Evolutionary conservation across 2,329 filamentous ascomycete species (phyloP).

Genomic region (Penicillium sp.): DNA sequence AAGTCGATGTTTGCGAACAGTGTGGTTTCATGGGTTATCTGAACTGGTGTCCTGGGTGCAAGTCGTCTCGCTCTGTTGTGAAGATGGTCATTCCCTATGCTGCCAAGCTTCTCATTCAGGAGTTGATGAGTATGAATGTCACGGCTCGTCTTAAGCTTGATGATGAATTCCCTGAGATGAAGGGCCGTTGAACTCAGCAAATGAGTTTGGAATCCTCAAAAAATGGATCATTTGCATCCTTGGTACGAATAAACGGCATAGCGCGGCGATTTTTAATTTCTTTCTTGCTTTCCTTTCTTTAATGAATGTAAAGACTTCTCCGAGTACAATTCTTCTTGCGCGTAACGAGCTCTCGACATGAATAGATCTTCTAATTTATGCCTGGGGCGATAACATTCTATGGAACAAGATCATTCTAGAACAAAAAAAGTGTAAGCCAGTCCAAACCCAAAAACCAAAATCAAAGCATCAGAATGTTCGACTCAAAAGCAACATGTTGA

Average conservation of each 20-base stretch:
- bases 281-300: constrained; percentile 1
- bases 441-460: background rate
- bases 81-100: constrained; percentile 98
- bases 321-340: no score
- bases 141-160: constrained; percentile 85
- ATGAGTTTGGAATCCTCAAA: constrained; percentile 14
- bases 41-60: constrained; percentile 92
- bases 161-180: constrained; percentile 77
- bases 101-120: constrained; percentile 92
- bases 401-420: background rate
- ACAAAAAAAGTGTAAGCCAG: background rate
- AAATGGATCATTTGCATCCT: constrained; percentile 20
- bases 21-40: constrained; percentile 96
- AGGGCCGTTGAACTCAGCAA: constrained; percentile 31
- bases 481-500: constrained; percentile 34
- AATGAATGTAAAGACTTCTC: background rate
- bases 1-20: constrained; percentile 89
- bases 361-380: no score
- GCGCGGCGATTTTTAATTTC: constrained; percentile 28
- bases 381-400: background rate
- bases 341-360: no score
- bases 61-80: constrained; percentile 78
- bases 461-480: constrained; percentile 24
- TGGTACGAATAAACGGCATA: constrained; percentile 27
- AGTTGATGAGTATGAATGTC: constrained; percentile 98